phyloP scores from a whole-genome alignment of 2,329 filamentous ascomycete species.

The Canariomyces notabilis region DNA sequence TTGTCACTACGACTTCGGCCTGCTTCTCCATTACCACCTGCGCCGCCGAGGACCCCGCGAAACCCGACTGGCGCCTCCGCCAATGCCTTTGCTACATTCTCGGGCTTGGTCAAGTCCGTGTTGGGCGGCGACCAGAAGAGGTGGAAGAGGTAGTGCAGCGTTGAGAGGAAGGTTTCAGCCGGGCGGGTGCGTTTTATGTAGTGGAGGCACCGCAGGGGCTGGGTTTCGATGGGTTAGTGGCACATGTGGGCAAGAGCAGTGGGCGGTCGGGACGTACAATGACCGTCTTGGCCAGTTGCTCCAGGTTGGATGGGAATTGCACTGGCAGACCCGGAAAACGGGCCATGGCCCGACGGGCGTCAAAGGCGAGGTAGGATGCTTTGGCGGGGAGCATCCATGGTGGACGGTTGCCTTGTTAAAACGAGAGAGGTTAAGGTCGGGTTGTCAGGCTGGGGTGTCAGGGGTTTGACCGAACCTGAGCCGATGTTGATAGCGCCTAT shows the following conservation, averaged over 20 bases:
- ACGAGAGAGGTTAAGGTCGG: too few relatives aligned
- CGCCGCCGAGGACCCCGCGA: neutral
- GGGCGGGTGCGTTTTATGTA: conserved; percentile 59
- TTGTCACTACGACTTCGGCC: too few relatives aligned
- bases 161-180: conserved; percentile 43
- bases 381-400: conserved; percentile 69
- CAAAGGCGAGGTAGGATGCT: conserved; percentile 48
- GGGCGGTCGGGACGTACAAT: conserved; percentile 29
- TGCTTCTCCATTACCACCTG: neutral
- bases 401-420: conserved; percentile 67
- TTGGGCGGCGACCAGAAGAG: conserved; percentile 58
- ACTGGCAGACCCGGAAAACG: conserved; percentile 36
- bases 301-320: conserved; percentile 39
- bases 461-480: conserved; percentile 50
- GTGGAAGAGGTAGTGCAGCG: conserved; percentile 52
- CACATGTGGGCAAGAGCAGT: neutral
- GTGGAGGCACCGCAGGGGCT: conserved; percentile 60
- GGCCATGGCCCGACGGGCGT: conserved; percentile 36
- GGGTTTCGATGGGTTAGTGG: neutral
- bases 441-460: neutral
- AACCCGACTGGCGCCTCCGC: conserved; percentile 12
- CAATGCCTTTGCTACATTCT: conserved; percentile 22
- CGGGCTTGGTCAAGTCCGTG: conserved; percentile 47
- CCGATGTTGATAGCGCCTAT: conserved; percentile 61
- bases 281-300: conserved; percentile 39